phyloP scores from a whole-genome alignment of 345 rosid genomes.

The Syzygium aqueum region DNA sequence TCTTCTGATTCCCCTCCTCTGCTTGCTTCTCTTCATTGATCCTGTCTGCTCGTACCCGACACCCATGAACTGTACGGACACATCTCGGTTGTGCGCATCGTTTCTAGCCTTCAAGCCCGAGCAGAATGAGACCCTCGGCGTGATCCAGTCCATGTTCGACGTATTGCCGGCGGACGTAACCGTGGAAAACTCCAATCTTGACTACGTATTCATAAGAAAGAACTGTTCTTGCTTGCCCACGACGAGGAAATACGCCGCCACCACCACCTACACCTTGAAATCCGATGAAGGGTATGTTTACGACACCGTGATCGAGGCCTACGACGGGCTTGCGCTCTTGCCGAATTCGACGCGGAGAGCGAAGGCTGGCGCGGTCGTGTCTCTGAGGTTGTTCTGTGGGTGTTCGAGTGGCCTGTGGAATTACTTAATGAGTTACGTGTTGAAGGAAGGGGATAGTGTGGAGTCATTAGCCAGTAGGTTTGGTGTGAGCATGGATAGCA shows the following conservation, averaged over 20 bases:
- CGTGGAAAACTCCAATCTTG: slow-evolving; percentile 27
- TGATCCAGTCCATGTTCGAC: slow-evolving; percentile 95
- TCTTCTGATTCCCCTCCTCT: slow-evolving; percentile 9
- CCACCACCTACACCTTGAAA: slow-evolving; percentile 72
- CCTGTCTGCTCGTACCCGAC: slow-evolving; percentile 23
- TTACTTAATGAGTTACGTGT: slow-evolving; percentile 86
- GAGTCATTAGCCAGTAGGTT: slow-evolving; percentile 81
- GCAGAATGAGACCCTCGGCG: slow-evolving; percentile 40
- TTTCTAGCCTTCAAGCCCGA: slow-evolving; percentile 76
- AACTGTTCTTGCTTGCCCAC: slow-evolving; percentile 80
- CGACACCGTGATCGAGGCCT: slow-evolving; percentile 48
- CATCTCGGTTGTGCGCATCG: slow-evolving; percentile 70
- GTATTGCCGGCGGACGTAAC: slow-evolving; percentile 57
- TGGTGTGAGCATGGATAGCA: slow-evolving; percentile 89
- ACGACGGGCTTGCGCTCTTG: slow-evolving; percentile 69
- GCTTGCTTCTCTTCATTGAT: slow-evolving; percentile 6
- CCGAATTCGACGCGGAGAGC: slow-evolving; percentile 48
- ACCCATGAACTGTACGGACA: slow-evolving; percentile 81
- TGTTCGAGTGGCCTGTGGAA: slow-evolving; percentile 96
- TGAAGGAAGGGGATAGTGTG: slow-evolving; percentile 66
- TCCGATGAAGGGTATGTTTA: slow-evolving; percentile 48
- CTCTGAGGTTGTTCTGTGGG: slow-evolving; percentile 77
- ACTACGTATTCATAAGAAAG: slow-evolving; percentile 59
- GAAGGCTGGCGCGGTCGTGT: slow-evolving; percentile 56
- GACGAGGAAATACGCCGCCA: slow-evolving; percentile 50